Evolutionary conservation across 176 grass and related monocot genomes (phyloP).

Genomic region (Avena sativa): DNA sequence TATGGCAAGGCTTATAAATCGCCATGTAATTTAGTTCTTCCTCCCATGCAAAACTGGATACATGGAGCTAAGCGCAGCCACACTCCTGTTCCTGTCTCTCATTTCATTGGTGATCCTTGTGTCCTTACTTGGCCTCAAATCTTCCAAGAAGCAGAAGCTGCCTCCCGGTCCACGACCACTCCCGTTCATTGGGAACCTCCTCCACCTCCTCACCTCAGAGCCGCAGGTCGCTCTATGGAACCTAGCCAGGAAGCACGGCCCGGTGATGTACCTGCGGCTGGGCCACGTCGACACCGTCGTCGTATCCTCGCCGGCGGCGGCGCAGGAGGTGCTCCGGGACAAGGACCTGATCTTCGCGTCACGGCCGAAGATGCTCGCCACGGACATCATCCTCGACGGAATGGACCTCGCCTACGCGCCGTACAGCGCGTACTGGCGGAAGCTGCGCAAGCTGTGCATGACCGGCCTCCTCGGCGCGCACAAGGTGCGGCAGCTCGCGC

Average conservation of each 20-base stretch:
- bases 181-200: constrained; percentile 44
- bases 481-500: constrained; percentile 34
- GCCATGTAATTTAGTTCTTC: neutral
- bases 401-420: constrained; percentile 40
- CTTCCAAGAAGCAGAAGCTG: neutral
- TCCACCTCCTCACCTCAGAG: constrained; percentile 32
- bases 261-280: constrained; percentile 43
- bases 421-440: constrained; percentile 44
- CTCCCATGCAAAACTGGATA: neutral
- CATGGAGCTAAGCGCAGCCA: constrained; percentile 25
- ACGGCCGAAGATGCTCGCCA: constrained; percentile 27
- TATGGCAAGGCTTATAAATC: neutral
- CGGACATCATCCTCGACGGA: constrained; percentile 1
- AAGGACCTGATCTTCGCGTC: constrained; percentile 40
- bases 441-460: constrained; percentile 45
- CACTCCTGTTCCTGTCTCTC: neutral
- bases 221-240: constrained; percentile 25
- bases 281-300: constrained; percentile 42
- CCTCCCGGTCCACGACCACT: constrained; percentile 44
- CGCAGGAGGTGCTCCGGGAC: constrained; percentile 41
- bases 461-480: constrained; percentile 33
- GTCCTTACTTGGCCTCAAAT: neutral
- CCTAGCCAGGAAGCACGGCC: constrained; percentile 25
- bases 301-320: constrained; percentile 35
- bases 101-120: neutral